Conservation (phyloP, 2,329 filamentous ascomycete species). For the Nothophoma quercina region DNA sequence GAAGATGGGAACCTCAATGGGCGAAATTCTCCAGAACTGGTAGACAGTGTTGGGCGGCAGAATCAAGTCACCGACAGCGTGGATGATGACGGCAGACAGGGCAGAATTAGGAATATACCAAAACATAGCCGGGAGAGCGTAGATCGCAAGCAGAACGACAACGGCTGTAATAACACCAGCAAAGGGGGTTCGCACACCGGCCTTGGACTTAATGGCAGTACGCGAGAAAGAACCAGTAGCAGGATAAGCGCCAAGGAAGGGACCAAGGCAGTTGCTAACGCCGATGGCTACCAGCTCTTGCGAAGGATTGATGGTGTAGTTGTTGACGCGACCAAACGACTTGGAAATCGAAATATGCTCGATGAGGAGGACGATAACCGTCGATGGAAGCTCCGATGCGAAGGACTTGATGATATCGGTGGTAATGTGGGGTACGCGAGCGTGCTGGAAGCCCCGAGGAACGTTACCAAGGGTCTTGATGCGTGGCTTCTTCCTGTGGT, state of each 20-base stretch:
- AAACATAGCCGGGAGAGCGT: slow-evolving; percentile 86
- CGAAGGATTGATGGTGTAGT: slow-evolving; percentile 93
- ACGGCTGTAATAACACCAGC: slow-evolving; percentile 87
- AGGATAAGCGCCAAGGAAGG: slow-evolving; percentile 89
- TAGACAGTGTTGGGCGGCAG: slow-evolving; percentile 91
- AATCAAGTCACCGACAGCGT: slow-evolving; percentile 91
- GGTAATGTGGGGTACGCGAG: slow-evolving; percentile 75
- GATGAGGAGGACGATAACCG: slow-evolving; percentile 92
- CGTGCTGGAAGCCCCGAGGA: slow-evolving; percentile 75
- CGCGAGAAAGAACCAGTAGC: slow-evolving; percentile 95
- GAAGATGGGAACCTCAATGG: slow-evolving; percentile 90
- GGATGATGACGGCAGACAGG: slow-evolving; percentile 89
- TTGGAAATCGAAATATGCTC: slow-evolving; percentile 98
- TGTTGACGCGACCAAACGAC: slow-evolving; percentile 94
- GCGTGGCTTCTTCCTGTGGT: slow-evolving; percentile 60
- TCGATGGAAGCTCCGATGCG: slow-evolving; percentile 76
- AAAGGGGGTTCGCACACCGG: slow-evolving; percentile 89
- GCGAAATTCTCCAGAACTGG: slow-evolving; percentile 93
- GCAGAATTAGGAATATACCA: slow-evolving; percentile 88
- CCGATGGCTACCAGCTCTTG: slow-evolving; percentile 97
- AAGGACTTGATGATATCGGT: slow-evolving; percentile 72
- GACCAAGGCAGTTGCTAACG: slow-evolving; percentile 84
- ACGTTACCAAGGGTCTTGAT: slow-evolving; percentile 68
- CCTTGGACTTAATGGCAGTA: slow-evolving; percentile 96
- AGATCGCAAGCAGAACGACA: slow-evolving; percentile 88